Base-by-base conservation (phyloP, 257 asterid species). In the Nemophila menziesii region DNA sequence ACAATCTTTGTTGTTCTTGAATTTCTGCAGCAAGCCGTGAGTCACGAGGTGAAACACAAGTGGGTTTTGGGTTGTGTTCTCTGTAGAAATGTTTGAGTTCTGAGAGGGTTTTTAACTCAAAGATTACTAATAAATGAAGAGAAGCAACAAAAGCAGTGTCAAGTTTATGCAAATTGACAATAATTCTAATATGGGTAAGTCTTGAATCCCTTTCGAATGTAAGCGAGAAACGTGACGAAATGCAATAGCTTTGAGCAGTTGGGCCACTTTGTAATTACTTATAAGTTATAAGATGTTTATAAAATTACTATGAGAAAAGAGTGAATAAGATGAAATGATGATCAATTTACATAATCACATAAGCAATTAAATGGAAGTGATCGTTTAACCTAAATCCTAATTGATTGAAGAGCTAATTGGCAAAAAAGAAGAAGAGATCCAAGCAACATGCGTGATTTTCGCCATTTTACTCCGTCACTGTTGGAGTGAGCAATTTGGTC, bases 21-120 rank as follows among this genome's bases (percentile, higher is more conserved):
- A 90, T 82, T 74, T 90, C 99, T 37, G 96, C 94, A 58, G 96
- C 94, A 51, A 90, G 74, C 29, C 96, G 92, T 2, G 99, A 90
- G 56, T 90, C 94, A 58, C 85, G 96, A 19, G 94, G 99, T 51
- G 99, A 81, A 52, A 56, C 76, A 48, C 93, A 90, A 5, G 79
- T 71, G 22, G 99, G 94, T 57, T 79, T 90, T 36, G 99, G 99
- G 64, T 90, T 81, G 65, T 81, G 79, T 70, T 90, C 99, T 63
- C 99, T 67, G 56, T 90, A 90, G 53, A 79, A 79, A 59, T 90
- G 99, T 72, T 90, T 90, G 55, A 85, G 94, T 56, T 90, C 99
- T 34, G 99, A 90, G 5, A 90, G 79, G 51, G 48, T 74, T 70
- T 82, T 90, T 49, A 90, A 75, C 86, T 90, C 96, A 1, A 96